Percentiles rank a stretch among this genome's conserved stretches.
Evolutionary conservation across 2,329 filamentous ascomycete genomes (phyloP).

Genomic region (Aspergillus fructus): DNA sequence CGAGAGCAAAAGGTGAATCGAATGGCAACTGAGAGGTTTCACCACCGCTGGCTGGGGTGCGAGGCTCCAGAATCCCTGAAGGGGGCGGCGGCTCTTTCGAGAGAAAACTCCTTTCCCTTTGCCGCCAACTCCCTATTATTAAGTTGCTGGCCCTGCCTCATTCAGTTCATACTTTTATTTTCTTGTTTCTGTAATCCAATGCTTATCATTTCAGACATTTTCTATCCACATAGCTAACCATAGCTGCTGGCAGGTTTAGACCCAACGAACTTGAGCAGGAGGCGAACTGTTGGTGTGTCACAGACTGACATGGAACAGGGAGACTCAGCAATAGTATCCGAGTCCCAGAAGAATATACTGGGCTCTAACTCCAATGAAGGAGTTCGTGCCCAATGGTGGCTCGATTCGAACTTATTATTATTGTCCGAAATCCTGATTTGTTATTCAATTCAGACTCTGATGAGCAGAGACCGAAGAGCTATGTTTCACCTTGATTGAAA

Average conservation of each 20-base stretch:
- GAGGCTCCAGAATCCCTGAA: constrained; percentile 13
- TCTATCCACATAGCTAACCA: not conserved
- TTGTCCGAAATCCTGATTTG: not conserved
- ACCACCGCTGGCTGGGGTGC: constrained; percentile 5
- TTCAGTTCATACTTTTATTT: no score
- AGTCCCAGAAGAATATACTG: not conserved
- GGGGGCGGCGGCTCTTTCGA: constrained; percentile 11
- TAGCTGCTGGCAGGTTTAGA: not conserved
- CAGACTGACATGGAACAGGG: not conserved
- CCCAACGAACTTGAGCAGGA: not conserved
- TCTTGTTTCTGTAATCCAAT: no score
- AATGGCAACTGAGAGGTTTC: constrained; percentile 16
- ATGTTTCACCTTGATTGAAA: not conserved
- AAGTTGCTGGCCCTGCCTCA: not conserved
- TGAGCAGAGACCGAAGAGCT: not conserved
- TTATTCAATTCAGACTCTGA: not conserved
- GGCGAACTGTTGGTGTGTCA: not conserved
- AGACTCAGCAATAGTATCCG: not conserved
- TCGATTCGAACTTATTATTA: not conserved
- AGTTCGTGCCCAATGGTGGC: not conserved
- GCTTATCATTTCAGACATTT: not conserved
- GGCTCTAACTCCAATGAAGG: not conserved
- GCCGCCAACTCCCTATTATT: not conserved
- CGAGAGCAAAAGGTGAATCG: constrained; percentile 14
- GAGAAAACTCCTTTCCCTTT: not conserved